Evolutionary conservation across 495 filamentous ascomycete genomes (phyloP).

Genomic region (Talaromyces thailandensis): DNA sequence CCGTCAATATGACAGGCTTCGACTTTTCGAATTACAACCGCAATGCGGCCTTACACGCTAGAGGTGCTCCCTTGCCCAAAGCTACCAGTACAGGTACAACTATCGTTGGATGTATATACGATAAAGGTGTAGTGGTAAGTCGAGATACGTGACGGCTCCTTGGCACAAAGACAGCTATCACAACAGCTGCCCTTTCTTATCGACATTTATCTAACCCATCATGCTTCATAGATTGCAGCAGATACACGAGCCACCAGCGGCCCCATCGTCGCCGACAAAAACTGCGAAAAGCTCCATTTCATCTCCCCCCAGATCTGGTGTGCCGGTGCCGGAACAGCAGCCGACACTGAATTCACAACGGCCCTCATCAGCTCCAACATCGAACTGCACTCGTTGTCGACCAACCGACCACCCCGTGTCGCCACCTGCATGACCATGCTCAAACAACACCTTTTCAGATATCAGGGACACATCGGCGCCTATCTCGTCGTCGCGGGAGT

Average conservation of each 20-base stretch:
- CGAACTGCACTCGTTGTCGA: slow-evolving; percentile 91
- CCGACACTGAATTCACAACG: slow-evolving; percentile 99
- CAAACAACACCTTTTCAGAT: slow-evolving; percentile 97
- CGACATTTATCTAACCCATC: neutral
- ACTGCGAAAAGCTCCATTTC: slow-evolving; percentile 99
- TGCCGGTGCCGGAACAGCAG: slow-evolving; percentile 94
- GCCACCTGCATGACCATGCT: slow-evolving; percentile 99
- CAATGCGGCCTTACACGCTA: slow-evolving; percentile 89
- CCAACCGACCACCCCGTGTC: slow-evolving; percentile 91
- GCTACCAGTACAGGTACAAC: slow-evolving; percentile 98
- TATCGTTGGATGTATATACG: slow-evolving; percentile 95
- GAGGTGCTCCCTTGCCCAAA: slow-evolving; percentile 88
- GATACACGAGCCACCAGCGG: slow-evolving; percentile 97
- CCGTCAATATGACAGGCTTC: slow-evolving; percentile 83
- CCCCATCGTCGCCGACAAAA: slow-evolving; percentile 99
- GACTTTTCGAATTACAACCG: slow-evolving; percentile 99
- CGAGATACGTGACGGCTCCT: neutral
- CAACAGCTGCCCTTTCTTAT: neutral
- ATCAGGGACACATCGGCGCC: slow-evolving; percentile 96
- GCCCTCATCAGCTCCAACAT: slow-evolving; percentile 97
- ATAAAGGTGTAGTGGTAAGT: slow-evolving; percentile 88
- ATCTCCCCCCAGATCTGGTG: slow-evolving; percentile 99
- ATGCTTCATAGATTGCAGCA: slow-evolving; percentile 65
- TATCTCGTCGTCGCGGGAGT: slow-evolving; percentile 97
- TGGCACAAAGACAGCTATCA: neutral